phyloP scores from a whole-genome alignment of 257 asterid genomes.

The Datura wrightii region DNA sequence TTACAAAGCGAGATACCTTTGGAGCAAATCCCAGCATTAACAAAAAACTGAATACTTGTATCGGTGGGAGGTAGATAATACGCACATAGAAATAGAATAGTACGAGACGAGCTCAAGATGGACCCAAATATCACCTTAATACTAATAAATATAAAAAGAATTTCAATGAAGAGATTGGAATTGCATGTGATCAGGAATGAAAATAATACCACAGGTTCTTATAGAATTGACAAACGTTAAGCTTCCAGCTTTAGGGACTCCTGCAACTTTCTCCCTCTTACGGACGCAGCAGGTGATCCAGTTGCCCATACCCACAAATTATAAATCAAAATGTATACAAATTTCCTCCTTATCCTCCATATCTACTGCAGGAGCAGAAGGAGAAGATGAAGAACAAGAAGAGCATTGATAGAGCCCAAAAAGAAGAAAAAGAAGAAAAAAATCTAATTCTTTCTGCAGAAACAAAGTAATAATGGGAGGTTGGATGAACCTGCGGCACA shows the following conservation, averaged over 20 bases:
- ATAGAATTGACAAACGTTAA: conserved; percentile 14
- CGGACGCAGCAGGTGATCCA: conserved; percentile 28
- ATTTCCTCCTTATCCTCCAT: conserved; percentile 26
- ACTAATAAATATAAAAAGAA: not conserved
- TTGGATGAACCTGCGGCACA: not conserved
- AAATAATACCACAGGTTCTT: not conserved
- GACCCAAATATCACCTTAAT: not conserved
- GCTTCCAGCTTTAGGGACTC: conserved; percentile 22
- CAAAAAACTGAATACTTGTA: not conserved
- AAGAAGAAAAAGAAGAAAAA: too few species aligned
- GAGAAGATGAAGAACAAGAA: not conserved
- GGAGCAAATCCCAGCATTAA: not conserved
- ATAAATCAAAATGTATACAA: conserved; percentile 19
- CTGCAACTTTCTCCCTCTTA: conserved; percentile 20
- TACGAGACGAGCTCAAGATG: too few species aligned
- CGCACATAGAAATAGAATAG: too few species aligned
- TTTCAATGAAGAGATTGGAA: not conserved
- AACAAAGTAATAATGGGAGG: not conserved
- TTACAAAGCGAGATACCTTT: too few species aligned
- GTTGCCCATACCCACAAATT: conserved; percentile 29
- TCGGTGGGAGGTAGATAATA: not conserved
- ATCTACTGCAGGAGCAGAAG: not conserved
- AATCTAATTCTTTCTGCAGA: not conserved
- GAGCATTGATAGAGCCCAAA: not conserved
- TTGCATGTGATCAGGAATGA: not conserved